Evolutionary conservation across 176 grass and related monocot genomes (phyloP).

Genomic region (Avena insularis): DNA sequence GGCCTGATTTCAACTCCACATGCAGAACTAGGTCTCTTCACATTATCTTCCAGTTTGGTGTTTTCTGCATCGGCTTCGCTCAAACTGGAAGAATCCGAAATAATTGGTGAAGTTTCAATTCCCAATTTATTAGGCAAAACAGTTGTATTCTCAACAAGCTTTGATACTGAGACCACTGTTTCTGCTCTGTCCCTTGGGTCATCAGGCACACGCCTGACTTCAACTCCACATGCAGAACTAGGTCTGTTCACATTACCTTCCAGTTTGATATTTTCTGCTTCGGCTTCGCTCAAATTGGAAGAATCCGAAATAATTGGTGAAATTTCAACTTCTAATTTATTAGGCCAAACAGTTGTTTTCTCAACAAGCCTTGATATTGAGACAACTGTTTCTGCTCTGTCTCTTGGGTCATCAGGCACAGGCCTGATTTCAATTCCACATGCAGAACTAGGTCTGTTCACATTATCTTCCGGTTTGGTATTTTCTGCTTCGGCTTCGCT

Average conservation of each 20-base stretch:
- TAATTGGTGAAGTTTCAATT: slow-evolving; percentile 5
- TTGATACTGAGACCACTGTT: background rate
- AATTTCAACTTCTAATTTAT: slow-evolving; percentile 25
- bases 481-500: slow-evolving; percentile 27
- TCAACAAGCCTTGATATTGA: background rate
- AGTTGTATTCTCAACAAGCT: slow-evolving; percentile 8
- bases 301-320: slow-evolving; percentile 15
- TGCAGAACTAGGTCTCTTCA: slow-evolving; percentile 24
- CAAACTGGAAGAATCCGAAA: slow-evolving; percentile 33
- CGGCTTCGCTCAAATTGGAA: slow-evolving; percentile 36
- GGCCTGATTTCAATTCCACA: slow-evolving; percentile 26
- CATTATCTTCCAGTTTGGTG: slow-evolving; percentile 27
- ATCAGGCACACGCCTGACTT: slow-evolving; percentile 25
- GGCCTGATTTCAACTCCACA: slow-evolving; percentile 26
- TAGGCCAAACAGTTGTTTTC: slow-evolving; percentile 16
- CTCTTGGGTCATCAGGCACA: slow-evolving; percentile 20
- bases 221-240: slow-evolving; percentile 34
- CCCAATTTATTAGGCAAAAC: slow-evolving; percentile 30
- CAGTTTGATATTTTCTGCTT: slow-evolving; percentile 22
- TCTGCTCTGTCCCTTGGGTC: slow-evolving; percentile 14
- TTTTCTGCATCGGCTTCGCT: slow-evolving; percentile 29
- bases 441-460: slow-evolving; percentile 16
- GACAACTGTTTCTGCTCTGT: background rate
- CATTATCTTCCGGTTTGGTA: slow-evolving; percentile 13
- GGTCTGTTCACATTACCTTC: slow-evolving; percentile 18